Evolutionary conservation across 2,329 filamentous ascomycete genomes (phyloP).

Genomic region (Harringtonia lauricola): DNA sequence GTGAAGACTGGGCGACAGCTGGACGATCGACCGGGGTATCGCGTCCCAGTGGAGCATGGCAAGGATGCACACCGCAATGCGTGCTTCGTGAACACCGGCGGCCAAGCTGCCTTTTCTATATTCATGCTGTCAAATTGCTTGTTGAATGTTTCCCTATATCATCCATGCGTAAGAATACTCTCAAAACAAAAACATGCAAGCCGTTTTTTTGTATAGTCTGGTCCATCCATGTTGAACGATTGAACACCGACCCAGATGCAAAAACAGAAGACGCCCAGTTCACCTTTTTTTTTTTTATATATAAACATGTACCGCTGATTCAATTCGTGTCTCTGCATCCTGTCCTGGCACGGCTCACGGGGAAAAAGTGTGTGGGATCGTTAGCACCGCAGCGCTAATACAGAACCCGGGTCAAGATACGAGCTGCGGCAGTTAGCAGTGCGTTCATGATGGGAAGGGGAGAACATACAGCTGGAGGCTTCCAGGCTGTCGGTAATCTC

Average conservation of each 20-base stretch:
- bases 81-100: too few species aligned
- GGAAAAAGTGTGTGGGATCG: too few species aligned
- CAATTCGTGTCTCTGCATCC: too few species aligned
- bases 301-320: neutral
- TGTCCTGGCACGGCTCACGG: too few species aligned
- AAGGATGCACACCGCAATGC: too few species aligned
- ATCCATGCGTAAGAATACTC: neutral
- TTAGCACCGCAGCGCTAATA: constrained; percentile 27
- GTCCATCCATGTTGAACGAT: constrained; percentile 13
- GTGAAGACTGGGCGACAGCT: too few species aligned
- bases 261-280: neutral
- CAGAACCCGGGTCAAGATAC: constrained; percentile 35
- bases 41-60: too few species aligned
- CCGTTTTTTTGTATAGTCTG: neutral
- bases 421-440: constrained; percentile 19
- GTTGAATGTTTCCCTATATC: neutral
- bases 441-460: neutral
- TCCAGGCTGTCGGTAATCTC: constrained; percentile 77
- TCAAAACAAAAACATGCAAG: neutral
- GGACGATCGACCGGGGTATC: too few species aligned
- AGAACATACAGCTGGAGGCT: constrained; percentile 59
- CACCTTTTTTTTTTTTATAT: neutral
- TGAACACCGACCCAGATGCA: constrained; percentile 7
- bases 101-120: too few species aligned
- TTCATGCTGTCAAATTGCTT: too few species aligned